Evolutionary conservation across 768 basidiomycete species (phyloP).

Genomic region (Phallus indusiatus): DNA sequence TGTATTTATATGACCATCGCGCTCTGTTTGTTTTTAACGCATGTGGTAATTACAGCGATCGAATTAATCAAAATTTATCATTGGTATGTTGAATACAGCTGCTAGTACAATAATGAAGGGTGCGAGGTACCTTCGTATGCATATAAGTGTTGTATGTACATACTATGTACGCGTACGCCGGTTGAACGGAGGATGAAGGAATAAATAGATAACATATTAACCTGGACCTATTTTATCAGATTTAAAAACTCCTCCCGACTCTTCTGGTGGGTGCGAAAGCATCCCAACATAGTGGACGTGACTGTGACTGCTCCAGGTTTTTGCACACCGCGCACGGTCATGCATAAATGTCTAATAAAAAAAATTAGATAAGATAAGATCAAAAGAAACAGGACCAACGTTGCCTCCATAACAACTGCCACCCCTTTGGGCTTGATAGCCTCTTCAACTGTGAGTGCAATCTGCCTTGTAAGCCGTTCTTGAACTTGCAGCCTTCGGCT

Average conservation of each 20-base stretch:
- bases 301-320: conserved; percentile 94
- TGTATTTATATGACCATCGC: neutral
- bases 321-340: conserved; percentile 99
- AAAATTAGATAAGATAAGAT: neutral
- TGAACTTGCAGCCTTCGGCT: conserved; percentile 93
- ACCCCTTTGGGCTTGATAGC: conserved; percentile 97
- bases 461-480: conserved; percentile 94
- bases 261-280: conserved; percentile 97
- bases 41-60: neutral
- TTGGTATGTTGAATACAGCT: neutral
- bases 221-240: conserved; percentile 50
- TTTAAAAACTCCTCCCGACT: conserved; percentile 95
- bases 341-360: conserved; percentile 79
- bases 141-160: neutral
- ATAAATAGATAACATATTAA: neutral
- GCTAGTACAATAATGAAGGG: neutral
- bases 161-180: neutral
- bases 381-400: conserved; percentile 44
- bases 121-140: neutral
- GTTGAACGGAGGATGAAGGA: neutral
- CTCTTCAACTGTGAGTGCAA: conserved; percentile 96
- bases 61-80: neutral
- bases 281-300: conserved; percentile 97
- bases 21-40: neutral
- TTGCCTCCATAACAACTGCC: conserved; percentile 98